A percentile compares a stretch with the other conserved stretches of the same genome.
Conservation (phyloP, 306 rosid species). For the Sindora glabra region DNA sequence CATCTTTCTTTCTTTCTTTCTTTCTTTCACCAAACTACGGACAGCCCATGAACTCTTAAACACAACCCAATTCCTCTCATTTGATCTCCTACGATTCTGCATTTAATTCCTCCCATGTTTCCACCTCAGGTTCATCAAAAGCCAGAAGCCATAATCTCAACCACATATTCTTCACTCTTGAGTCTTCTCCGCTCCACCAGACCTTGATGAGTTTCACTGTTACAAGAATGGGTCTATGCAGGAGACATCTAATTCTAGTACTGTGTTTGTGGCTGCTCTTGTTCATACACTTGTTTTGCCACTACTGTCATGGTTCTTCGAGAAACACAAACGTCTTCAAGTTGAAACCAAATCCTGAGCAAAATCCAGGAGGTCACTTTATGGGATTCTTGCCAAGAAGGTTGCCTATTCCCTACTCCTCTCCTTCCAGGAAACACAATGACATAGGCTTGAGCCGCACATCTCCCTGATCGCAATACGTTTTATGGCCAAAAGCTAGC, state of each 20-base stretch:
- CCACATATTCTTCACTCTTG: not conserved
- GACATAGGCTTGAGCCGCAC: constrained; percentile 66
- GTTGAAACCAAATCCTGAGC: constrained; percentile 35
- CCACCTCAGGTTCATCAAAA: constrained; percentile 28
- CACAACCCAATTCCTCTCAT: constrained; percentile 3
- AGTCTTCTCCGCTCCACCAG: not conserved
- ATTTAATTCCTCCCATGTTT: constrained; percentile 19
- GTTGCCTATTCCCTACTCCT: constrained; percentile 64
- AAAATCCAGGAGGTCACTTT: constrained; percentile 65
- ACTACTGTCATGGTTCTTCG: constrained; percentile 38
- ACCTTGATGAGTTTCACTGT: not conserved
- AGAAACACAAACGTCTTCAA: constrained; percentile 45
- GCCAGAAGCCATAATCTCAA: not conserved
- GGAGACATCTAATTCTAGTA: constrained; percentile 16
- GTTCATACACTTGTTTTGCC: constrained; percentile 23
- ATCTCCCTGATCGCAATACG: constrained; percentile 39
- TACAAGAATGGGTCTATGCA: constrained; percentile 27
- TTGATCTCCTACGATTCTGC: constrained; percentile 11
- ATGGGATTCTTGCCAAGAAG: constrained; percentile 79
- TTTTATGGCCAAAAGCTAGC: constrained; percentile 18
- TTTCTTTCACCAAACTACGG: constrained; percentile 5
- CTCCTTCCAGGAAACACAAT: constrained; percentile 94
- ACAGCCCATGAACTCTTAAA: constrained; percentile 7
- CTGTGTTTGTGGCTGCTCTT: constrained; percentile 34
- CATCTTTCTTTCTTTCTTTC: not conserved